Base-by-base conservation (phyloP, 2,329 filamentous ascomycete species). In the Cephalotrichum gorgonifer region DNA sequence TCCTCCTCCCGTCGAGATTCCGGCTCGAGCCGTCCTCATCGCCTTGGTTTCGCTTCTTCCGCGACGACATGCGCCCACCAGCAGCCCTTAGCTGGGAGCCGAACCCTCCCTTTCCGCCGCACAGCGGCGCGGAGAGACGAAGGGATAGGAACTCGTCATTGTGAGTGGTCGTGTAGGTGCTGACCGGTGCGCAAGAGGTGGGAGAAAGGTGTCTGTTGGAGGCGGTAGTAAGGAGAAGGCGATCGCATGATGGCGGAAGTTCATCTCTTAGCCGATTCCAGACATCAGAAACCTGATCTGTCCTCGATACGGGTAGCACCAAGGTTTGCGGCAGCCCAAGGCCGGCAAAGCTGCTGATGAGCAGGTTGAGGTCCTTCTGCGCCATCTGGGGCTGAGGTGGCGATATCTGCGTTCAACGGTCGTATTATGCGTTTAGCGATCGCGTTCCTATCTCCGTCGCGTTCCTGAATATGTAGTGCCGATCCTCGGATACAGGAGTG, bases 51-150 rank as follows among this genome's bases (percentile, higher is more conserved):
- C 84, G 84, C 74, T 91, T 93, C 72, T 94, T 94, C 59, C 79
- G 79, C n/a, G 87, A 91, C 2, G 89, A 95, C 93, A 98, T 98
- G 70, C 94, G 91, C 38, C 94, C 93, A 62, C 94, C 93, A 3
- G 93, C 93, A 0, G 94, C 93, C 61, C 94, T 88, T 33, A 98
- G 81, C 65, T 98, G 94, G 2, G 91, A 97, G 48, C 93, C 93
- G 63, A 98, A 98, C 60, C 93, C 93, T 66, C 93, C 93, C 64
- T 98, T 98, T 62, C 94, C 94, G 70, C 94, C 93, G 57, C 85
- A 86, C 35, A 96, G 70, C 6, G 86, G 85, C 2, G 84, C 73
- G 6, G 82, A 84, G 27, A 98, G 79, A 48, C 89, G 87, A 4
- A 98, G 76, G 0, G 89, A 84, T 15, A 98, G 74, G 55, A 97